Percentiles rank a stretch among this genome's conserved stretches.
Evolutionary conservation across 352 stramenopile genomes (phyloP).

Genomic region (Phytopythium ostracodes): DNA sequence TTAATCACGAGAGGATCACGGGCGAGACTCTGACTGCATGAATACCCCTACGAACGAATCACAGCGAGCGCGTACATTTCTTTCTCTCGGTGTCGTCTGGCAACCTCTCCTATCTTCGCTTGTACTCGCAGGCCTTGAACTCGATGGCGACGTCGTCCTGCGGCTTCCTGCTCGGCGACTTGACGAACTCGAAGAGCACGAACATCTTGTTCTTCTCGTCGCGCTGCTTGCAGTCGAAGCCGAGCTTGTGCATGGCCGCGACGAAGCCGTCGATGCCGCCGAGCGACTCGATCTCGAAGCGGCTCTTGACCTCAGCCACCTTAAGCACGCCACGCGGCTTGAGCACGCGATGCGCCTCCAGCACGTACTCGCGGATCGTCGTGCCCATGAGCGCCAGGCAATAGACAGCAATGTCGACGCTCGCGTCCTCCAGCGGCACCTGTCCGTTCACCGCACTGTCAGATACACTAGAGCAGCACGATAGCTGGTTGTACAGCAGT

Average conservation of each 20-base stretch:
- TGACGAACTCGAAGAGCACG: constrained; percentile 79
- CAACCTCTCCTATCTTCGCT: constrained; percentile 52
- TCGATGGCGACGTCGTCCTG: constrained; percentile 52
- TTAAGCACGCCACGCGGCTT: constrained; percentile 91
- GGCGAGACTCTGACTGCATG: no score
- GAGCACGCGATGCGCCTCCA: constrained; percentile 93
- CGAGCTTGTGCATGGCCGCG: constrained; percentile 57
- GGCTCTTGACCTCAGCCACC: constrained; percentile 80
- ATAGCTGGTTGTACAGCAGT: no score
- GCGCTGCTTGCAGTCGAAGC: constrained; percentile 67
- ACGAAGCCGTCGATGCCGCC: no score
- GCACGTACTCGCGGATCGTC: constrained; percentile 96
- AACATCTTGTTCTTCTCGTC: constrained; percentile 88
- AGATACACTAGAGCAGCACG: constrained; percentile 4
- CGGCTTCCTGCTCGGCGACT: constrained; percentile 40
- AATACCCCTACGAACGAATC: background rate
- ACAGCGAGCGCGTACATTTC: no score
- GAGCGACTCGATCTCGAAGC: constrained; percentile 68
- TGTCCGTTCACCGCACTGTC: no score
- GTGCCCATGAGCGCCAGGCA: constrained; percentile 98
- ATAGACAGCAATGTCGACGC: constrained; percentile 96
- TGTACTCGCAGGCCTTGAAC: constrained; percentile 86
- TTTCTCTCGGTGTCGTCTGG: no score
- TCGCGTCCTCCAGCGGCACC: constrained; percentile 88
- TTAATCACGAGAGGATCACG: no score